These are phyloP conservation scores for Dothidotthia symphoricarpi DNA, from an alignment of 2,329 filamentous ascomycete genomes.

Conservation along the genomic window DNA sequence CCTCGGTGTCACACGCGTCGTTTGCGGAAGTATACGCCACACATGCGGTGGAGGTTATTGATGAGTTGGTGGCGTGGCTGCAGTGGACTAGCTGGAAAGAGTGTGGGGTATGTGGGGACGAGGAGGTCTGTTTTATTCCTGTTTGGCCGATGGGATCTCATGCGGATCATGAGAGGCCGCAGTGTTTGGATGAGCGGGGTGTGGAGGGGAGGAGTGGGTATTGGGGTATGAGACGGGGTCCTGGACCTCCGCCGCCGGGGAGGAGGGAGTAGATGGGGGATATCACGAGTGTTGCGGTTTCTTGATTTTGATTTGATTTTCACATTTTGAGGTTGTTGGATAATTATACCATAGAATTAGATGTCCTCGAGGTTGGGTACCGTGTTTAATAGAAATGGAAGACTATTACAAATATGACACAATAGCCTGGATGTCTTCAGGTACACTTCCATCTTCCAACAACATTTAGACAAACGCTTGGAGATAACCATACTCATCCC, in stretches of 20 bases:
- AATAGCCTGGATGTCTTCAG: too few species aligned
- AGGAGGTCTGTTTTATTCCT: constrained; percentile 61
- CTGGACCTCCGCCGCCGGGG: neutral
- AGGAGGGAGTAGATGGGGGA: neutral
- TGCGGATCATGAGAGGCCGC: constrained; percentile 55
- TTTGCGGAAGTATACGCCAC: constrained; percentile 6
- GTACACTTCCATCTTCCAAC: too few species aligned
- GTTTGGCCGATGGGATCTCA: constrained; percentile 61
- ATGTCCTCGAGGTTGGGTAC: too few species aligned
- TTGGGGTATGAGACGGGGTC: constrained; percentile 18
- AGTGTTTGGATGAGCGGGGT: constrained; percentile 36
- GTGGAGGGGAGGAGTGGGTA: constrained; percentile 16
- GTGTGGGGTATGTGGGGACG: constrained; percentile 52
- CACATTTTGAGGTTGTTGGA: too few species aligned
- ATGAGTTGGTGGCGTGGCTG: constrained; percentile 51
- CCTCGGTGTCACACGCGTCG: constrained; percentile 7
- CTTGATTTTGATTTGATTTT: too few species aligned
- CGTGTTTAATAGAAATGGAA: too few species aligned
- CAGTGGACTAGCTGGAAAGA: constrained; percentile 62
- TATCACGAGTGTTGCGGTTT: too few species aligned
- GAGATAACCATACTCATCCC: too few species aligned
- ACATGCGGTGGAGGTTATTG: constrained; percentile 35
- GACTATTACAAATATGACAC: too few species aligned
- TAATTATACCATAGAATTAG: too few species aligned
- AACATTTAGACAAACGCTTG: too few species aligned